Base-by-base conservation (phyloP, 2,329 filamentous ascomycete species). In the Nemania serpens region DNA sequence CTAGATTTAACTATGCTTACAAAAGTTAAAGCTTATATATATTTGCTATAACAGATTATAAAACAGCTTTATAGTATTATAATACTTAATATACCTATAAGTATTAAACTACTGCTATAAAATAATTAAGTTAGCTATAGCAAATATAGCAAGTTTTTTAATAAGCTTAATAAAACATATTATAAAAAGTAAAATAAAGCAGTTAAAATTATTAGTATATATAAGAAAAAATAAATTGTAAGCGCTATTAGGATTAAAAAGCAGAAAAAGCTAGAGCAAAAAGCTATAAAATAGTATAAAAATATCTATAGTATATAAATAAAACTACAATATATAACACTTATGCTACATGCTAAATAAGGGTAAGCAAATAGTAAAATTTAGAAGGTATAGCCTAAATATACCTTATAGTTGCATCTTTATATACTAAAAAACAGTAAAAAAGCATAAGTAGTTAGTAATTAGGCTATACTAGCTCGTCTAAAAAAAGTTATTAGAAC, bases 71-170 rank as follows among this genome's bases (percentile, higher is more conserved):
- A 39, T 50, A 22, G n/a, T 39, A 39, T 39, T 39, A 39, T 39
- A 25, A 10, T 50, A 9, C 25, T 29, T 7, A 7, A 29, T 7
- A 7, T 7, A 7, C 25, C 36, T 39, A 12, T 25, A 15, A 25
- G 15, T 4, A 10, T 12, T 50, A 39, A 25, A 22, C 20, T 39
- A 10, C 3, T 25, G 12, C 15, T 25, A 25, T 39, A 15, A n/a
- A 25, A 25, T 41, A 39, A 39, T 25, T 3, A 39, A 15, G n/a
- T 50, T 50, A 15, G 39, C 6, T 25, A 50, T n/a, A n/a, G 11
- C 9, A 50, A 50, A 41, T 39, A 50, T 50, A 25, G 34, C 12
- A 2, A 50, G 34, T n/a, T 50, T 50, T 39, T 50, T 50, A 50
- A 50, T 25, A 17, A 22, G 48, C 34, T 50, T 50, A 50, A 50